Percentiles rank a stretch among this genome's conserved stretches.
Evolutionary conservation across 2,329 filamentous ascomycete genomes (phyloP).

Genomic region (Microcyclosporella mali): DNA sequence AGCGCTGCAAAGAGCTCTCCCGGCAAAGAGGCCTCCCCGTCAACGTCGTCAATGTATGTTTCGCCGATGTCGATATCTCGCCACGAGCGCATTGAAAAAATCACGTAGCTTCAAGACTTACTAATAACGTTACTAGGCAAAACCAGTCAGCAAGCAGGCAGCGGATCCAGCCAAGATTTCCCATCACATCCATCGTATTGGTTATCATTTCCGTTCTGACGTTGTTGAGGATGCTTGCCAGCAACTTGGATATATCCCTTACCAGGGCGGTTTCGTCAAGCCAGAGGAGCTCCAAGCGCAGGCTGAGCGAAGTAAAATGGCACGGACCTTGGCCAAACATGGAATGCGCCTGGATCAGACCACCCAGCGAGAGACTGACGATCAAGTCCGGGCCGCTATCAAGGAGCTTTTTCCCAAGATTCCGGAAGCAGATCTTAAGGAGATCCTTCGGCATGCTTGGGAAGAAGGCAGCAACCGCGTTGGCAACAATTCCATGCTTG

Average conservation of each 20-base stretch:
- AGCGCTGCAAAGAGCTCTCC: conserved; percentile 55
- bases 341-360: conserved; percentile 17
- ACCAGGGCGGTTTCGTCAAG: conserved; percentile 21
- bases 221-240: conserved; percentile 53
- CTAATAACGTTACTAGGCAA: conserved; percentile 15
- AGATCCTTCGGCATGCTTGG: conserved; percentile 56
- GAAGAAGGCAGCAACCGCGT: conserved; percentile 53
- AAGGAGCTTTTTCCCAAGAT: conserved; percentile 59
- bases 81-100: background rate
- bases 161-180: conserved; percentile 38
- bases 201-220: conserved; percentile 57
- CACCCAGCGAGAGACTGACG: conserved; percentile 34
- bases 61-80: background rate
- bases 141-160: conserved; percentile 18
- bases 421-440: conserved; percentile 50
- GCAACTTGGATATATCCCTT: conserved; percentile 43
- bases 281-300: conserved; percentile 20
- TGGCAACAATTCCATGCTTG: conserved; percentile 50
- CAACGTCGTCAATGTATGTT: conserved; percentile 55
- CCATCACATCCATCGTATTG: conserved; percentile 56
- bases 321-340: conserved; percentile 33
- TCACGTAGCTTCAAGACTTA: background rate
- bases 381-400: conserved; percentile 54
- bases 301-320: conserved; percentile 24
- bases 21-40: conserved; percentile 49